Conservation (phyloP, 805 yeast genomes). For the Diddensiella transvaalensis region DNA sequence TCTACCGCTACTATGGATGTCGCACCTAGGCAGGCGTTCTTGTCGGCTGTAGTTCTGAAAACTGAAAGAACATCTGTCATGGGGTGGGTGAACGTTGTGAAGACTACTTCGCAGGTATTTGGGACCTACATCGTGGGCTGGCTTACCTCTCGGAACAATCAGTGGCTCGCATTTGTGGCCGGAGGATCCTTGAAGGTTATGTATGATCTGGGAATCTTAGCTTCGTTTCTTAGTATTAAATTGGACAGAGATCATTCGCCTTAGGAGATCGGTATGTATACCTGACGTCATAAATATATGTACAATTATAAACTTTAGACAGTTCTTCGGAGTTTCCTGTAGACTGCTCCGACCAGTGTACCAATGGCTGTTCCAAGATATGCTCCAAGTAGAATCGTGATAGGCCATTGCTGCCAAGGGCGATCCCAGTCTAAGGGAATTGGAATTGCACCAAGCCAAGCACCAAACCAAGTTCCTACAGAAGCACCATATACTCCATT, state of each 20-base stretch:
- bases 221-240: conserved; percentile 15
- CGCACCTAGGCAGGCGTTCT: conserved; percentile 77
- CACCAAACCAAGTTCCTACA: conserved; percentile 53
- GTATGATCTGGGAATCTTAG: conserved; percentile 34
- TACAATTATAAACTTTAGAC: neutral
- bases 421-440: conserved; percentile 98
- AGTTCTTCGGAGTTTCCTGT: neutral
- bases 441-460: conserved; percentile 92
- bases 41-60: conserved; percentile 62
- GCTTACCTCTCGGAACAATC: conserved; percentile 45
- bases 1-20: conserved; percentile 78
- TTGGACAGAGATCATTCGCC: conserved; percentile 14
- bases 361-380: conserved; percentile 73
- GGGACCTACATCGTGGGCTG: conserved; percentile 77
- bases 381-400: conserved; percentile 76
- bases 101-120: conserved; percentile 73
- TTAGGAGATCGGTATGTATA: neutral
- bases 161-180: conserved; percentile 34
- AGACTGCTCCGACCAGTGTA: conserved; percentile 36
- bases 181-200: conserved; percentile 35
- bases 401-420: conserved; percentile 96
- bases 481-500: conserved; percentile 38
- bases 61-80: conserved; percentile 69
- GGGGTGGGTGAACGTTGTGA: conserved; percentile 83
- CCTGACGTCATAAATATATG: too few species aligned